Base-by-base conservation (phyloP, 495 filamentous ascomycete genomes). In the Penicillium riverlandense region DNA sequence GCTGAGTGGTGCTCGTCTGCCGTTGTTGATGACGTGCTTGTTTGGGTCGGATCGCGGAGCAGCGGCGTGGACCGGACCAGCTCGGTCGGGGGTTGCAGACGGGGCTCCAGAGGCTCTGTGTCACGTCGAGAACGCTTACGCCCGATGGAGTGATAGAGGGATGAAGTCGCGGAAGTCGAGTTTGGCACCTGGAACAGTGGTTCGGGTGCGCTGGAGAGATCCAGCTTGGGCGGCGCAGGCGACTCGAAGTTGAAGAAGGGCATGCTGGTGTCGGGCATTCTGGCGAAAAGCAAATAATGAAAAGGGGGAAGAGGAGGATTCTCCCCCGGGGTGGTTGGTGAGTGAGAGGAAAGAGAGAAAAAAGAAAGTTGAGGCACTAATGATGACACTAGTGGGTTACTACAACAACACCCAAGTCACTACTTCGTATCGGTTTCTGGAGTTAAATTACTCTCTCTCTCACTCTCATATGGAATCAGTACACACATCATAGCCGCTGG, bases 151-250 rank as follows among this genome's bases (percentile, higher is more conserved):
- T 80, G 81, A 46, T 83, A 79, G 12, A 78, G 52, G 8, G 82
- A 80, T 22, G 70, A 77, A 7, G 80, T 78, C 2, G 78, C 69
- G 5, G 82, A 81, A 5, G 79, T 74, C 11, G 84, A 79, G n/a
- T 66, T 60, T 5, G 86, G 85, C 2, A 83, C 76, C 46, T 80
- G 84, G 58, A 88, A 90, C 53, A 90, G 63, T 43, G 77, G 74
- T 5, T 77, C 77, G 47, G 67, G 72, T 27, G 74, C 66, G 43
- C 69, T 76, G 31, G 59, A 77, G 60, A 54, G 75, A 66, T 77
- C 81, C 58, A 66, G 66, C 62, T 66, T 72, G 15, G 66, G 73
- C 40, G 73, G 66, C n/a, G 76, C 64, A 15, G 69, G 59, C 29
- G 67, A 53, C 41, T 82, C 22, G 22, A 22, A 22, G 4, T 22